Evolutionary conservation across 129 eudicot genomes (phyloP), one percentile per base, ranked within the genome.

Genomic region (Daucus carota): DNA sequence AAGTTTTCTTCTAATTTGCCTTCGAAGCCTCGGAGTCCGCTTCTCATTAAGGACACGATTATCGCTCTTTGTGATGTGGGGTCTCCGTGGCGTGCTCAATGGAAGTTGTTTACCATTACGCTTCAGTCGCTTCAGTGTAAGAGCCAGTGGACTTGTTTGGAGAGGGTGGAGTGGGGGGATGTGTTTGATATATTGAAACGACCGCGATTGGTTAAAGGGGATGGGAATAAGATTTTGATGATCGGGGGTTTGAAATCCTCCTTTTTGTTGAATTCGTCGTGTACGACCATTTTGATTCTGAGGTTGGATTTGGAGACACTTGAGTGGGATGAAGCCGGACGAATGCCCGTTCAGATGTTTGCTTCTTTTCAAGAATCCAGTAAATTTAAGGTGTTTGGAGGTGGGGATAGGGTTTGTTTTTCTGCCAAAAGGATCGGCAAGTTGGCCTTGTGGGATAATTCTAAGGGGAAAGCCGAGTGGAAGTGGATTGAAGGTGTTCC

Each of bases 331-430:
- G 99, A 94, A 78, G 97, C 99, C 0, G 97, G 97, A 46, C 41
- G 97, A 46, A 94, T 94, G 99, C 99, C 99, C 0, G 28, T 76
- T 17, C 93, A 89, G 4, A 94, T 94, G 92, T 94, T 86, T 18
- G 74, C 86, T 45, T 89, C 85, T 75, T 94, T 91, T 44, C 87
- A 81, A 46, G 96, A 94, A 71, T 87, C 93, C 13, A 87, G 96
- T 57, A 94, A 94, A 89, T 94, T 91, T 76, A 94, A 94, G 90
- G 99, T 91, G 74, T 91, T 94, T 82, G 99, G 99, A 46, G 96
- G 96, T 3, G 97, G 99, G 43, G 82, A 83, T 73, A 82, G 88
- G 85, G 87, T 94, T 48, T 91, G 99, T 72, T 94, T 94, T 75
- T 89, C 97, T 12, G 99, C 93, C 0, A 94, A 91, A 72, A 82